Conservation (phyloP, 2,329 filamentous ascomycete species). For the Leptographium galeiforme region DNA sequence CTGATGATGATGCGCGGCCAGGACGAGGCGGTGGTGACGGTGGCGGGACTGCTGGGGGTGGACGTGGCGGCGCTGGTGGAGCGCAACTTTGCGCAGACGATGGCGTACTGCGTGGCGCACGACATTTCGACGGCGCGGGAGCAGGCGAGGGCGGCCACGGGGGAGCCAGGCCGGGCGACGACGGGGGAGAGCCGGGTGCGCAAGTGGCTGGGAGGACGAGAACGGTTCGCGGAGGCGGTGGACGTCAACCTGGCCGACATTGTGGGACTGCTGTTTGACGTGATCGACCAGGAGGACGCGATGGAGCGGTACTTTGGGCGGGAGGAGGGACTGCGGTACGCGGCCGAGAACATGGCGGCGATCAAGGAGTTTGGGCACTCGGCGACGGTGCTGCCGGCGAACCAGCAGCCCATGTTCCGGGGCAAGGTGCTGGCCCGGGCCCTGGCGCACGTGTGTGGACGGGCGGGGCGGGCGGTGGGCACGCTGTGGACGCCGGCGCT, state of each 20-base stretch:
- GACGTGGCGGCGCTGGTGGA: slow-evolving; percentile 45
- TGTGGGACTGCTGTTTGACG: slow-evolving; percentile 60
- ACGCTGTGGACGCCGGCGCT: slow-evolving; percentile 64
- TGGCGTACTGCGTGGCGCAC: slow-evolving; percentile 74
- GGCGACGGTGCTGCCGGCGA: slow-evolving; percentile 50
- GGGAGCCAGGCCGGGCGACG: slow-evolving; percentile 14
- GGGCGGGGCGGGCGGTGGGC: slow-evolving; percentile 50
- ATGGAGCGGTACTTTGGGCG: slow-evolving; percentile 55
- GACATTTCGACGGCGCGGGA: slow-evolving; percentile 42
- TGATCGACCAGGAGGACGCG: slow-evolving; percentile 64
- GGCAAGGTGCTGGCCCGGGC: slow-evolving; percentile 64
- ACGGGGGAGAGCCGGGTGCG: slow-evolving; percentile 55
- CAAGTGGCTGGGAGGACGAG: slow-evolving; percentile 49
- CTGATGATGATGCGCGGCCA: slow-evolving; percentile 73
- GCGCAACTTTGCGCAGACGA: slow-evolving; percentile 59
- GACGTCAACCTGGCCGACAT: slow-evolving; percentile 63
- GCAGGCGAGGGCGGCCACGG: slow-evolving; percentile 19
- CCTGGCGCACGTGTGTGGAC: slow-evolving; percentile 63
- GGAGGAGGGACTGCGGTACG: slow-evolving; percentile 42
- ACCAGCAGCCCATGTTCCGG: slow-evolving; percentile 78
- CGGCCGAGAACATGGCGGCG: slow-evolving; percentile 48
- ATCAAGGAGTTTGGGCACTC: slow-evolving; percentile 62
- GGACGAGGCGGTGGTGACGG: slow-evolving; percentile 43
- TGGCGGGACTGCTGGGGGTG: slow-evolving; percentile 45
- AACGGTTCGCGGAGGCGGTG: slow-evolving; percentile 48